These are phyloP conservation scores for Priceomyces castillae DNA, from an alignment of 805 yeast species.

Conservation along the genomic window DNA sequence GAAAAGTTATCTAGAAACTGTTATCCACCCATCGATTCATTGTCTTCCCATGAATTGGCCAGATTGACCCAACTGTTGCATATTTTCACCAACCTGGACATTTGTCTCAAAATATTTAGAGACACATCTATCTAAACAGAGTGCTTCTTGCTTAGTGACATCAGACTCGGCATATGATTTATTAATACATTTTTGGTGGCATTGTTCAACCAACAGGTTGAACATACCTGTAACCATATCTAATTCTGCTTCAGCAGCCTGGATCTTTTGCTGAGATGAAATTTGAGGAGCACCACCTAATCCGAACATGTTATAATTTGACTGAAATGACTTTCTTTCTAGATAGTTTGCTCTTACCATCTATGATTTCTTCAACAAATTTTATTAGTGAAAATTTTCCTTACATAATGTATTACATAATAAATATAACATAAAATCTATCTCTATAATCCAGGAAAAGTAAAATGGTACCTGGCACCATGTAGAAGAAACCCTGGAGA, in stretches of 20 bases:
- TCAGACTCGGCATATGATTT: conserved; percentile 67
- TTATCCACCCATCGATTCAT: conserved; percentile 9
- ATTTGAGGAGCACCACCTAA: conserved; percentile 76
- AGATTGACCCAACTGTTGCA: conserved; percentile 47
- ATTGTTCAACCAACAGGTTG: conserved; percentile 84
- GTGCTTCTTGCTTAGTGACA: conserved; percentile 72
- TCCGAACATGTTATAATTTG: conserved; percentile 55
- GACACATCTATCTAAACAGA: conserved; percentile 94
- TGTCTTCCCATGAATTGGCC: conserved; percentile 48
- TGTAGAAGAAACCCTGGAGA: conserved; percentile 23
- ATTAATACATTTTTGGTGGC: conserved; percentile 82
- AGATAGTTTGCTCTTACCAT: background rate
- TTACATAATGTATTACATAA: conserved; percentile 7
- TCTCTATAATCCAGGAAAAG: conserved; percentile 34
- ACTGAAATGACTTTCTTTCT: background rate
- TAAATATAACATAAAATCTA: background rate
- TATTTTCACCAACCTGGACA: conserved; percentile 85
- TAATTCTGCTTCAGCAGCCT: conserved; percentile 94
- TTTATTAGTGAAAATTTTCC: background rate
- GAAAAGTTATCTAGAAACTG: background rate
- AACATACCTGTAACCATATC: conserved; percentile 98
- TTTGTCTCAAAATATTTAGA: conserved; percentile 92
- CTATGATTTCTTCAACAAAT: background rate
- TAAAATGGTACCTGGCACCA: conserved; percentile 36
- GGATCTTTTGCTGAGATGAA: conserved; percentile 70